These are phyloP conservation scores for Porcisia deanei DNA, from an alignment of 208 protist species.

Conservation along the genomic window DNA sequence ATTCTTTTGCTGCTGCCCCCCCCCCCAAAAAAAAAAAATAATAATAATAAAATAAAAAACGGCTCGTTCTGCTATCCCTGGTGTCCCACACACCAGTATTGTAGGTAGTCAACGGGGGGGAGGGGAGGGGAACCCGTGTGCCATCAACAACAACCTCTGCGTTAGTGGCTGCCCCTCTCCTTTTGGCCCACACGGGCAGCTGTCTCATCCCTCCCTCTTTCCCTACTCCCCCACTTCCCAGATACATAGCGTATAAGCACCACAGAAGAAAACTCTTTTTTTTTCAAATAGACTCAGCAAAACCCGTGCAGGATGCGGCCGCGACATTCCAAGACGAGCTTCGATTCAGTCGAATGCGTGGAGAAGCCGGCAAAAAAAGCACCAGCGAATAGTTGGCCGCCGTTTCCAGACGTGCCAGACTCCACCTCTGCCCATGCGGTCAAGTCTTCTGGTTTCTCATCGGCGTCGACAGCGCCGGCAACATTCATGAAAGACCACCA, in stretches of 20 bases:
- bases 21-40: background rate
- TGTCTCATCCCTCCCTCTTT: no score
- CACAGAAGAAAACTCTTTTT: no score
- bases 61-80: no score
- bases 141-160: no score
- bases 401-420: background rate
- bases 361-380: conserved; percentile 6
- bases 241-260: no score
- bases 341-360: conserved; percentile 17
- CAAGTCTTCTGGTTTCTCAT: background rate
- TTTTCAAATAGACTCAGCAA: background rate
- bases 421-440: background rate
- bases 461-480: background rate
- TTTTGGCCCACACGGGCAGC: no score
- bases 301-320: conserved; percentile 16
- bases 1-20: background rate
- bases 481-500: background rate
- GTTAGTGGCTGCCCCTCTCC: no score
- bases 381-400: background rate
- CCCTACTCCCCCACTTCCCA: no score
- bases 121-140: no score
- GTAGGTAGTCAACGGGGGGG: no score
- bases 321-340: conserved; percentile 29
- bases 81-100: no score
- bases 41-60: no score